Evolutionary conservation across 2,329 filamentous ascomycete species (phyloP).

Genomic region (Colletotrichum cuscutae): DNA sequence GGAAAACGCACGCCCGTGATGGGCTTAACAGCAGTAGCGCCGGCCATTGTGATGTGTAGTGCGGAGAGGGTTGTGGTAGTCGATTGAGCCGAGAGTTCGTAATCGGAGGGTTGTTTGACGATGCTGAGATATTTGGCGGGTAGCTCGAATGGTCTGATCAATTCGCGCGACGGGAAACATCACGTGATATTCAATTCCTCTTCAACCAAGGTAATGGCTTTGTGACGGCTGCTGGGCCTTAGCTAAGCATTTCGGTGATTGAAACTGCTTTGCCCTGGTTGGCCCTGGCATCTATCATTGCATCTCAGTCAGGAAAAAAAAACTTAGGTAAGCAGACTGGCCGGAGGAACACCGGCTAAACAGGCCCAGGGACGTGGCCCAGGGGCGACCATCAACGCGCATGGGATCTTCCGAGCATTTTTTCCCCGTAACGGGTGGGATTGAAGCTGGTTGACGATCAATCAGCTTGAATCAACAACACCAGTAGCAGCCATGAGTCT

Average conservation of each 20-base stretch:
- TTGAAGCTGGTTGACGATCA: conserved; percentile 12
- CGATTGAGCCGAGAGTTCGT: conserved; percentile 26
- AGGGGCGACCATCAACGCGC: not conserved
- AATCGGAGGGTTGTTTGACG: conserved; percentile 11
- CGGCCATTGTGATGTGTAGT: conserved; percentile 56
- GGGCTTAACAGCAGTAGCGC: conserved; percentile 53
- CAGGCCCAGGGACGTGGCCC: not conserved
- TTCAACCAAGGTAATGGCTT: not conserved
- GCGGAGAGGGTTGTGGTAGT: conserved; percentile 15
- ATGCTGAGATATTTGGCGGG: conserved; percentile 9
- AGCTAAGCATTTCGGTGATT: conserved; percentile 16
- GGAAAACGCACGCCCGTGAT: conserved; percentile 67
- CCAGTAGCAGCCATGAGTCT: conserved; percentile 35
- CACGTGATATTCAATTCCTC: conserved; percentile 29
- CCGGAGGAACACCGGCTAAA: conserved; percentile 17
- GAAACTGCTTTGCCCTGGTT: conserved; percentile 4
- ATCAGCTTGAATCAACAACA: conserved; percentile 1
- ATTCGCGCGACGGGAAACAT: conserved; percentile 23
- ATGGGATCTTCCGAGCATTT: conserved; percentile 18
- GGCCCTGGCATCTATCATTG: not conserved
- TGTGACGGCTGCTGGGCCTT: not conserved
- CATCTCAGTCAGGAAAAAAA: not conserved
- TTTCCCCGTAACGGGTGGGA: conserved; percentile 20
- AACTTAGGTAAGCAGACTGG: not conserved
- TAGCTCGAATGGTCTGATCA: conserved; percentile 32